Base-by-base conservation (phyloP, 1,284 basidiomycete genomes). In the Ustilago tritici region DNA sequence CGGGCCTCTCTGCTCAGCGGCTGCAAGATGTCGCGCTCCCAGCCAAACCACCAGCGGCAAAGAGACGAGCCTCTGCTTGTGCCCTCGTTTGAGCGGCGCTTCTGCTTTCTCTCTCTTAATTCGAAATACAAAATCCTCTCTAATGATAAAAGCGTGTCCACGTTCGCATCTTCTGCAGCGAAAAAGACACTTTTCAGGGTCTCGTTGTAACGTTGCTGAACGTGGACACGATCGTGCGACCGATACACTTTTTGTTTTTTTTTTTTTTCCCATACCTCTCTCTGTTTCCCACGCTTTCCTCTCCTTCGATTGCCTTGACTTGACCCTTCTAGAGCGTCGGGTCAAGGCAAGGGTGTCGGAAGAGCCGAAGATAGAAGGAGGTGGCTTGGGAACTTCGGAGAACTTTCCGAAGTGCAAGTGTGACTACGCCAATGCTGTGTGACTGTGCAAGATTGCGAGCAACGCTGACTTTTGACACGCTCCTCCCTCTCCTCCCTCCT, bases 221-320 rank as follows among this genome's bases (percentile, higher is more conserved):
- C 73, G 73, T 76, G 73, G 67, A 76, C 73, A 76, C 57, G 73
- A 67, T 76, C 73, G 68, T 65, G 68, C 70, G 70, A 73, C 70
- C 70, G 50, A 31, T 64, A 19, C 70, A 55, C 63, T 32, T 58
- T 38, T 34, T 41, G 28, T 7, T 35, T 23, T 8, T 23, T n/a
- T 6, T 54, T 17, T 19, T 15, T 32, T 12, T 17, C n/a, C 12
- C 12, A 10, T 9, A 31, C 36, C 17, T 3, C 35, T n/a, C 15
- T 34, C 5, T 15, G 15, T 38, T 38, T 35, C 53, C 31, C 15
- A 12, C 9, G 19, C 49, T 32, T 34, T 6, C 19, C 34, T 38
- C 17, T 55, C n/a, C 35, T 12, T 40, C 2, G 23, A 28, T 28
- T 28, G 23, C 23, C 23, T 28, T 28, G 23, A 28, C 23, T 28